Percentiles rank a stretch among this genome's conserved stretches.
phyloP scores from a whole-genome alignment of 2,329 filamentous ascomycete species.

The Cladophialophora carrionii region DNA sequence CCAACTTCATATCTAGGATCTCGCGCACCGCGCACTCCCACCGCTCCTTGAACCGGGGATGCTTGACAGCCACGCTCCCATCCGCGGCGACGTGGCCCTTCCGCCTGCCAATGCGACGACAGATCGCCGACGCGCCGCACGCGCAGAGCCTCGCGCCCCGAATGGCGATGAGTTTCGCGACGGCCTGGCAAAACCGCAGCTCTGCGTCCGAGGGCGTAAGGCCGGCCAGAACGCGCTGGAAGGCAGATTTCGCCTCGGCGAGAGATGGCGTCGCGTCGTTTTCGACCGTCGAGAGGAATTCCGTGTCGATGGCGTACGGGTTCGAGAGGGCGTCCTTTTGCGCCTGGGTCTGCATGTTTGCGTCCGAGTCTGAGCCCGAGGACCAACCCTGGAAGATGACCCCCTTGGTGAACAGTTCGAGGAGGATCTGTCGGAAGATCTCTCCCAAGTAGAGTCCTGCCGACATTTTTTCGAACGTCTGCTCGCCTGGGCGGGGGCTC shows the following conservation, averaged over 20 bases:
- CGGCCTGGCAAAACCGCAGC: constrained; percentile 64
- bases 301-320: constrained; percentile 86
- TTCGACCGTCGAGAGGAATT: constrained; percentile 44
- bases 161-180: constrained; percentile 92
- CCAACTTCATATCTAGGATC: constrained; percentile 42
- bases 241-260: not conserved
- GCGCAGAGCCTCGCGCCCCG: constrained; percentile 89
- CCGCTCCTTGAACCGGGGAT: constrained; percentile 47
- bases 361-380: constrained; percentile 47
- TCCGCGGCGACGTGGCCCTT: constrained; percentile 89
- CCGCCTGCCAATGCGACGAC: constrained; percentile 89
- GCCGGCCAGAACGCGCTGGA: not conserved
- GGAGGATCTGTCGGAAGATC: constrained; percentile 82
- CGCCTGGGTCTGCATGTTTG: not conserved
- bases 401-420: constrained; percentile 79
- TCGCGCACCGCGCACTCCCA: constrained; percentile 49
- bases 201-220: constrained; percentile 14
- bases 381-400: constrained; percentile 76
- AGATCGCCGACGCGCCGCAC: constrained; percentile 93
- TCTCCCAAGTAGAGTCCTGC: constrained; percentile 92
- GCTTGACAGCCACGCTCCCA: constrained; percentile 48
- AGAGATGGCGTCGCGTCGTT: constrained; percentile 25
- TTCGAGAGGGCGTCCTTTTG: constrained; percentile 66
- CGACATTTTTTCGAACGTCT: constrained; percentile 97
- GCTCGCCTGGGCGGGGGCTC: constrained; percentile 88